Base-by-base conservation (phyloP, 2,329 filamentous ascomycete genomes). In the Paracorniculantispora psalliotae region DNA sequence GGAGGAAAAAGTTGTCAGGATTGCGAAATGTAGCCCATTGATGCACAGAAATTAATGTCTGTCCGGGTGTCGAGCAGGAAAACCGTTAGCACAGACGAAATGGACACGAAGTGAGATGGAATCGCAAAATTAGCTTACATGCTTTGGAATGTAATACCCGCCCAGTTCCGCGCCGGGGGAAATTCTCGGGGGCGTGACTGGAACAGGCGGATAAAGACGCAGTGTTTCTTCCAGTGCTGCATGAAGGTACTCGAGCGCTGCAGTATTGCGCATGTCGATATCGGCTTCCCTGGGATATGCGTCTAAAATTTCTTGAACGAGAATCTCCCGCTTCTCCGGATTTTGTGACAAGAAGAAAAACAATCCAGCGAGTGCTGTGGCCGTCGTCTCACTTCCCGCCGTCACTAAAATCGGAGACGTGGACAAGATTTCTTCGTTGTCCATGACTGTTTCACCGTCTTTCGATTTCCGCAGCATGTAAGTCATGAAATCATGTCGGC, bases 21-120 rank as follows among this genome's bases (percentile, higher is more conserved):
- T 74, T 75, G 61, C 75, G 75, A 62, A 77, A 77, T n/a, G 76
- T 69, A 2, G 77, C 70, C 65, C 71, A 79, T 37, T 81, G 78
- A 46, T 74, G 72, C 1, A 80, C 69, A 0, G 72, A 70, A 0
- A 81, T 70, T 3, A 67, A 63, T 1, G 74, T 79, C 77, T 79
- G 19, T 15, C 10, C 2, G 33, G 33, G 33, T 3, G 17, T 9
- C 17, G 30, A 12, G 12, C 12, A 37, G 33, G 4, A 4, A 37
- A 15, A 37, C 12, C 10, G 33, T 37, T 37, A 37, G 33, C 12
- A 37, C 7, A 37, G 4, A 4, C 17, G 33, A 37, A 9, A 13
- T 37, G 4, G 33, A 15, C 12, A 12, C 33, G 12, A 37, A 4
- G 33, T 4, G 33, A 8, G 12, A 15, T 37, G 4, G n/a, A n/a